Base-by-base conservation (phyloP, 495 filamentous ascomycete genomes). In the Penicillium cosmopolitanum region DNA sequence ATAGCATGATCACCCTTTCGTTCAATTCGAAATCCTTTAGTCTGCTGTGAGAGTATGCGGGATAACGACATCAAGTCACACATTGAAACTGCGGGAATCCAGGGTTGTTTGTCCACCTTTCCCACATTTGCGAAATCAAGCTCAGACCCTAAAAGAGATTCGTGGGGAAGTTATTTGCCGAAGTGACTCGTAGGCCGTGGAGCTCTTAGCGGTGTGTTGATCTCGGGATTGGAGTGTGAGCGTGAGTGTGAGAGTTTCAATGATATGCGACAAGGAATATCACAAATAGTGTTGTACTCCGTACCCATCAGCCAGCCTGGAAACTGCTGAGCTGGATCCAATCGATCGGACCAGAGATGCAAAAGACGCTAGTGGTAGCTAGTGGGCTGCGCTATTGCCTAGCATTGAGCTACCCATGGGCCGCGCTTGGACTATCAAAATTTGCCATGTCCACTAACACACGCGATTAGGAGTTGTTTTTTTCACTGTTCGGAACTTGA, bases 361-460 rank as follows among this genome's bases (percentile, higher is more conserved):
- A 15, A 46, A 9, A 16, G 25, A 33, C 62, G 63, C 59, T 66
- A 68, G 53, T 16, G 7, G 28, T 34, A 38, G 28, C 57, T 66
- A 66, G 63, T 57, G 63, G 66, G 28, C 33, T 60, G 53, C 60
- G 48, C 66, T 66, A 68, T 68, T 61, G 60, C 55, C 44, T 50
- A 33, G 53, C 44, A 58, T 62, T 46, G 48, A 40, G 18, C 31
- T 47, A 50, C n/a, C 62, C 62, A 64, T 64, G 62, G 57, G 50
- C 54, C 51, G 28, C 47, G 43, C 43, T 40, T 43, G 31, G 31
- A 43, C 52, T 50, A 47, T 56, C 58, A 43, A 25, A 46, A 48
- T 48, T 53, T 15, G 33, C 36, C 25, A 33, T 19, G 16, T 36
- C 42, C 43, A 12, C 33, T 15, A 44, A 16, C 42, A 19, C 46